Conservation (phyloP, 768 basidiomycete species). For the Botryobasidium botryosum region DNA sequence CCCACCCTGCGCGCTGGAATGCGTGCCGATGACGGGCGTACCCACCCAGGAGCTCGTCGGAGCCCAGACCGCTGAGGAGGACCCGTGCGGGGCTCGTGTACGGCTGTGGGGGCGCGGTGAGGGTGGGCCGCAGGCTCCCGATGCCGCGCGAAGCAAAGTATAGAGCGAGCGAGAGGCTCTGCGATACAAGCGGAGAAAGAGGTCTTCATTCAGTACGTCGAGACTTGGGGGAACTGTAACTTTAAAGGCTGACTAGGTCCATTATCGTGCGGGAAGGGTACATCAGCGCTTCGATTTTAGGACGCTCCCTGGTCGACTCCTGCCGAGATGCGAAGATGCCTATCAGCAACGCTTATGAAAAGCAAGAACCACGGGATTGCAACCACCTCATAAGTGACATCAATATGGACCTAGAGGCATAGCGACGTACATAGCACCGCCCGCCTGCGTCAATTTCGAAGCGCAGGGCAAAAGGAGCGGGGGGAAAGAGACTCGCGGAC, state of each 20-base stretch:
- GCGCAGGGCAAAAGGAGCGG: neutral
- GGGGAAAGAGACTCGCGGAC: conserved; percentile 13
- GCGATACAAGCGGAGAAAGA: neutral
- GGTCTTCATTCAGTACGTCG: neutral
- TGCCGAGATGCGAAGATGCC: conserved; percentile 22
- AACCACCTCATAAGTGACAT: conserved; percentile 63
- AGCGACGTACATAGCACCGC: too few relatives aligned
- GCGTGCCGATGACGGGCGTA: conserved; percentile 78
- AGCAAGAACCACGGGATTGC: neutral
- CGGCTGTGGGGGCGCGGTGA: conserved; percentile 23
- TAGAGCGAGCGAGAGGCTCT: conserved; percentile 85
- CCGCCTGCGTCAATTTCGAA: too few relatives aligned
- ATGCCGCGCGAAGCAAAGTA: conserved; percentile 80
- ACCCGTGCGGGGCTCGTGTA: conserved; percentile 70
- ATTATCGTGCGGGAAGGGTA: conserved; percentile 66
- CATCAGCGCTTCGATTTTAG: conserved; percentile 53
- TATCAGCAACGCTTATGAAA: too few relatives aligned
- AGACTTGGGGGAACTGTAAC: too few relatives aligned
- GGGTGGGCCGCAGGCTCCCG: conserved; percentile 35
- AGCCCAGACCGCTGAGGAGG: conserved; percentile 78
- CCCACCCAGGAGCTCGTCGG: conserved; percentile 90
- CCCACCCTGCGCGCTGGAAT: conserved; percentile 52
- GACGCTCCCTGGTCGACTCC: conserved; percentile 47
- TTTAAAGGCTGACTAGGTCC: conserved; percentile 51
- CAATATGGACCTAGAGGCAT: conserved; percentile 54